Evolutionary conservation across 805 yeast species (phyloP), one percentile per base, ranked within the genome.

Genomic region (Lachancea dasiensis): DNA sequence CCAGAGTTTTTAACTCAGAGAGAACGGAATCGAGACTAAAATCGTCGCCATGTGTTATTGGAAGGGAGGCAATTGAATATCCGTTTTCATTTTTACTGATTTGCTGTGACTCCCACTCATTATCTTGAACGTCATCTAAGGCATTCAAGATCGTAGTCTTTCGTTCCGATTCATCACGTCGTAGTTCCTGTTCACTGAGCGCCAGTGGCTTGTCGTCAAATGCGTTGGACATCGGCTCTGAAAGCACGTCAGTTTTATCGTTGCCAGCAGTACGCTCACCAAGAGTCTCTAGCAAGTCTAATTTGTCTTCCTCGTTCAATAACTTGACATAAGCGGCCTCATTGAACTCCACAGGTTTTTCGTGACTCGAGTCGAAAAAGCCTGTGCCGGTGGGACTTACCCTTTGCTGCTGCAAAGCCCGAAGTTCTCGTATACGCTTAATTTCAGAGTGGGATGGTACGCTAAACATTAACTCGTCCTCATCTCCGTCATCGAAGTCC

Each of bases 131-230:
- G 6, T 35, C 40, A 6, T 31, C 29, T 3, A 57, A n/a, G 1
- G 60, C 56, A 1, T 43, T 40, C 31, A 48, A 44, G 8, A 59
- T 59, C 4, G 39, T 13, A 20, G 35, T 29, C 22, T 42, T 47
- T 32, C 49, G 51, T 6, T 25, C 31, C 4, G 29, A 21, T 1
- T 36, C 30, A 16, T 51, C 45, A 8, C 37, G 16, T 2, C 21
- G 26, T 6, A 18, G 22, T 24, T 57, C 60, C 1, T 36, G 41
- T 10, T 34, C 36, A 6, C 54, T 46, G 24, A 58, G 39, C 3
- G 58, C 54, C 7, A 60, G 39, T 28, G 45, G 46, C 13, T 44
- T 57, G 31, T 60, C 63, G 21, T 54, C 56, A 27, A 50, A 44
- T 8, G 43, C 52, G 6, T 36, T 34, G 46, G 20, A 34, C 33